phyloP scores from a whole-genome alignment of 2,329 filamentous ascomycete species.

The Aspergillus persii region DNA sequence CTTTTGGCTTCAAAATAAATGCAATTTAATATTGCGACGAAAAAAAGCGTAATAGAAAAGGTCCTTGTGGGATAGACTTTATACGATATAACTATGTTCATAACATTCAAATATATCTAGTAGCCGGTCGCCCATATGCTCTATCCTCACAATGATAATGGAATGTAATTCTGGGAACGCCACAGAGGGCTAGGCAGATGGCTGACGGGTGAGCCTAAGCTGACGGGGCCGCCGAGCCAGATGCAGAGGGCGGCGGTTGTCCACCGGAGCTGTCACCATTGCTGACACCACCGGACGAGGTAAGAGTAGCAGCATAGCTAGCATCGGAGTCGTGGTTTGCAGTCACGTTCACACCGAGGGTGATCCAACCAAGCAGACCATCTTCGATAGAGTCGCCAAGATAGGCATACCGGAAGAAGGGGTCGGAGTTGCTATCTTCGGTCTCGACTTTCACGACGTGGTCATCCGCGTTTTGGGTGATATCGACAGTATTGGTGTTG shows the following conservation, averaged over 20 bases:
- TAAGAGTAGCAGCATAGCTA: not conserved
- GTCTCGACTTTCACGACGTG: constrained; percentile 15
- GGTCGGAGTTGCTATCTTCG: constrained; percentile 12
- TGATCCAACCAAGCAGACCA: constrained; percentile 15
- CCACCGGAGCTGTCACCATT: not conserved
- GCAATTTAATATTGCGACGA: too few relatives aligned
- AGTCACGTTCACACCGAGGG: constrained; percentile 11
- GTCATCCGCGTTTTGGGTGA: constrained; percentile 14
- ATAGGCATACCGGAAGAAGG: constrained; percentile 13
- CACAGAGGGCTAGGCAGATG: not conserved
- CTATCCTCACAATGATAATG: not conserved
- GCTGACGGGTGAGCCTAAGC: not conserved
- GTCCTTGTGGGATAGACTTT: too few relatives aligned
- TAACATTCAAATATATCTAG: too few relatives aligned
- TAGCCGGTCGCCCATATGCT: too few relatives aligned
- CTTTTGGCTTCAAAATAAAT: too few relatives aligned
- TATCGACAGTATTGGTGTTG: constrained; percentile 17
- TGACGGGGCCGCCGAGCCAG: not conserved
- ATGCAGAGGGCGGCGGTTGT: not conserved
- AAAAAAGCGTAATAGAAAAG: too few relatives aligned
- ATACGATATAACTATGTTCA: too few relatives aligned
- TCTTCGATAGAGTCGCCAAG: constrained; percentile 14
- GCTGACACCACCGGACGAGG: not conserved
- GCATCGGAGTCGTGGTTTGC: constrained; percentile 7
- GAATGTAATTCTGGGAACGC: not conserved